Evolutionary conservation across 768 basidiomycete species (phyloP).

Genomic region (Hygrocybe punicea): DNA sequence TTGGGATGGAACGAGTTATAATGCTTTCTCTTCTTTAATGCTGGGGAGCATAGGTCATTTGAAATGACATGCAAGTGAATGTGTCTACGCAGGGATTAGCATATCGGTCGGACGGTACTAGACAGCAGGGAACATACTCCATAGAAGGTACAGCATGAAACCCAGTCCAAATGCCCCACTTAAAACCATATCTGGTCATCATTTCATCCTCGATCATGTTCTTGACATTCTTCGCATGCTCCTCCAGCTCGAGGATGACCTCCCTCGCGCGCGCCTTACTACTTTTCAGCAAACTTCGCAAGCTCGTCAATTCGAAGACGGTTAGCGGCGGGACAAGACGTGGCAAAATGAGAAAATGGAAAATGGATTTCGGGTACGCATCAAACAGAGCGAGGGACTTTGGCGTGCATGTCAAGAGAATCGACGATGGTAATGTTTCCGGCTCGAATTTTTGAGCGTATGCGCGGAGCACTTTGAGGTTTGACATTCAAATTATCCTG

Average conservation of each 20-base stretch:
- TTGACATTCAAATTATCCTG: conserved; percentile 32
- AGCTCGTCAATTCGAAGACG: conserved; percentile 44
- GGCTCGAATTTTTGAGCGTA: conserved; percentile 55
- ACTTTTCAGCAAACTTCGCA: conserved; percentile 53
- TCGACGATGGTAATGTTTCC: conserved; percentile 49
- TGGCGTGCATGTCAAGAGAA: conserved; percentile 56
- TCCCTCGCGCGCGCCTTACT: conserved; percentile 53
- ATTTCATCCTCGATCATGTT: conserved; percentile 76
- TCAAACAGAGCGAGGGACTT: conserved; percentile 68
- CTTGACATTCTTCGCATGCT: conserved; percentile 55
- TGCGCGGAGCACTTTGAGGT: conserved; percentile 53
- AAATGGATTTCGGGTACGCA: conserved; percentile 76
- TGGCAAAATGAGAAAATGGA: conserved; percentile 87
- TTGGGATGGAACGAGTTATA: conserved; percentile 89
- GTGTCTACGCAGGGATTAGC: conserved; percentile 35
- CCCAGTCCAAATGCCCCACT: conserved; percentile 74
- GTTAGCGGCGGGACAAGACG: conserved; percentile 39
- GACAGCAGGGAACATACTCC: conserved; percentile 52
- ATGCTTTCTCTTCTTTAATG: conserved; percentile 83
- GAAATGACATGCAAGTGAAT: conserved; percentile 85
- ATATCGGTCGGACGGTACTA: conserved; percentile 2
- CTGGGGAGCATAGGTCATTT: conserved; percentile 64
- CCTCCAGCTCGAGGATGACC: conserved; percentile 49
- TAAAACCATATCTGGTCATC: conserved; percentile 66
- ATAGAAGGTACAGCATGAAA: conserved; percentile 87